These are phyloP conservation scores for Beta corolliflora DNA, from an alignment of 179 eudicot species.

Conservation along the genomic window DNA sequence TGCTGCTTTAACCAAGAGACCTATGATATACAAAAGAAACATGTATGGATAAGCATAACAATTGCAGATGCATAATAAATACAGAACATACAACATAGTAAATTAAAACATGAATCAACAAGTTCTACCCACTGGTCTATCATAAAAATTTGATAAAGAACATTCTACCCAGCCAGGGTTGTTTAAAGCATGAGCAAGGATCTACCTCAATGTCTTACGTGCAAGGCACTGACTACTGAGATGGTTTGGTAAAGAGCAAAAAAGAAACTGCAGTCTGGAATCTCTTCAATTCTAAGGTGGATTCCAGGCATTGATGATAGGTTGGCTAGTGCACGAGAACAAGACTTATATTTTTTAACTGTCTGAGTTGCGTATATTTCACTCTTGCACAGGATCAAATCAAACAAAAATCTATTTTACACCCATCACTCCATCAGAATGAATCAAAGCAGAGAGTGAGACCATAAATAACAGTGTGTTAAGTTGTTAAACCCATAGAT, in stretches of 20 bases:
- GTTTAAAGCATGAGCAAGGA: neutral
- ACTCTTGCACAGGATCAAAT: neutral
- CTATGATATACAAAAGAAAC: conserved; percentile 37
- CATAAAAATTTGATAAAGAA: no score
- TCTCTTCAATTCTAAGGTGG: neutral
- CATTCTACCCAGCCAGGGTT: neutral
- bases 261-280: neutral
- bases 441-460: neutral
- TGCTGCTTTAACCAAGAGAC: conserved; percentile 97
- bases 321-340: neutral
- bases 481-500: neutral
- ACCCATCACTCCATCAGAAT: neutral
- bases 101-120: conserved; percentile 1
- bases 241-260: neutral
- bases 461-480: neutral
- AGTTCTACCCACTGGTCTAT: neutral
- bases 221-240: neutral
- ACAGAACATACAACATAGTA: neutral
- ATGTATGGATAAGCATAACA: neutral
- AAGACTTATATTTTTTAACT: neutral
- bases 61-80: neutral
- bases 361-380: neutral
- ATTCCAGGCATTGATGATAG: neutral
- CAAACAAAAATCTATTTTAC: neutral
- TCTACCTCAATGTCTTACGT: neutral